Evolutionary conservation across 2,329 filamentous ascomycete species (phyloP).

Genomic region (Drechslerella stenobrocha): DNA sequence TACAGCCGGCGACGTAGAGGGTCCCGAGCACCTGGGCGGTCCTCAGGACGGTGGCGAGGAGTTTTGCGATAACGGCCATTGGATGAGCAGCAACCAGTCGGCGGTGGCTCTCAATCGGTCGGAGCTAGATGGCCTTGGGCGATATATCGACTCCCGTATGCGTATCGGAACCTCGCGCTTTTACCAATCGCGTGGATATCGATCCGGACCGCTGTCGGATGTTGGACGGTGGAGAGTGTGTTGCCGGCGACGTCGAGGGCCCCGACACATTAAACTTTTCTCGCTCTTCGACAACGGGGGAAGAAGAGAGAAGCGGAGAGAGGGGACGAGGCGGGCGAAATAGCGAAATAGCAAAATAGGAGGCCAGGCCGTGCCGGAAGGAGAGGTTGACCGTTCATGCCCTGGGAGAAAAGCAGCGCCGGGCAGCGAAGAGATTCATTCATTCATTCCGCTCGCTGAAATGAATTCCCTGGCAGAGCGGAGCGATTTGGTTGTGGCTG

Average conservation of each 20-base stretch:
- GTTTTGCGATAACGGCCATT: constrained; percentile 40
- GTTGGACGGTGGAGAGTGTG: background rate
- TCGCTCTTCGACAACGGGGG: background rate
- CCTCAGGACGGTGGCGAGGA: constrained; percentile 24
- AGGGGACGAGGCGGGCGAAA: background rate
- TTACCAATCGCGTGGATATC: too few species aligned
- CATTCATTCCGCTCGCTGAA: constrained; percentile 4
- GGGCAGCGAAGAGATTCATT: constrained; percentile 4
- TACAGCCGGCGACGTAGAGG: constrained; percentile 28
- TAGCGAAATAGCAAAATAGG: background rate
- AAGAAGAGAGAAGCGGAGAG: background rate
- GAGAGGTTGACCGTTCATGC: background rate
- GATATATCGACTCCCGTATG: too few species aligned
- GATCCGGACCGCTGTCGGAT: too few species aligned
- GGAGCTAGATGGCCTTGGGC: too few species aligned
- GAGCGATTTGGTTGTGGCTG: constrained; percentile 16
- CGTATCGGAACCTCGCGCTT: too few species aligned
- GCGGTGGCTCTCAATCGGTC: background rate
- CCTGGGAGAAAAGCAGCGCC: constrained; percentile 8
- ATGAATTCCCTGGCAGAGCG: background rate
- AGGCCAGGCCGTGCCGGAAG: background rate
- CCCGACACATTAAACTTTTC: background rate
- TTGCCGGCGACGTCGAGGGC: constrained; percentile 3
- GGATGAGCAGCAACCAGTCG: background rate
- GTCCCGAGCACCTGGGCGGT: constrained; percentile 23